phyloP scores from a whole-genome alignment of 345 rosid genomes.

The Salix udensis region DNA sequence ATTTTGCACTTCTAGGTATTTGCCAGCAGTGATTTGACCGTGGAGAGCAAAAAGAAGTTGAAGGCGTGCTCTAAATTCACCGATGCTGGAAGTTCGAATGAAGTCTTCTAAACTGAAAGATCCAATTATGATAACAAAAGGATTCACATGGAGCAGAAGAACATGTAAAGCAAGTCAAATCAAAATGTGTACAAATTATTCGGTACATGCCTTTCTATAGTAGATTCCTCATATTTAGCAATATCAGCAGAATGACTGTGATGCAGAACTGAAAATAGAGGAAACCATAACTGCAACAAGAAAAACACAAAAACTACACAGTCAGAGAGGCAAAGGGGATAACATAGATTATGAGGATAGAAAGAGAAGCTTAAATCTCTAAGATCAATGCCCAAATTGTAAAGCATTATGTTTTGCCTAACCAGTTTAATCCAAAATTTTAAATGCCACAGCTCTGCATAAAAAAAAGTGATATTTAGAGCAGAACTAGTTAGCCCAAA shows the following conservation, averaged over 20 bases:
- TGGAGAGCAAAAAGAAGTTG: conserved; percentile 79
- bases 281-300: conserved; percentile 91
- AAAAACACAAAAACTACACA: not conserved
- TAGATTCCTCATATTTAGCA: conserved; percentile 45
- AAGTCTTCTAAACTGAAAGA: conserved; percentile 80
- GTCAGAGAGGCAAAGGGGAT: not conserved
- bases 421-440: not conserved
- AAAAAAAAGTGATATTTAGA: no score
- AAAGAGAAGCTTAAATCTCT: not conserved
- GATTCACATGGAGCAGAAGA: not conserved
- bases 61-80: conserved; percentile 84
- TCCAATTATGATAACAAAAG: conserved; percentile 17
- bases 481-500: no score
- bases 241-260: conserved; percentile 37
- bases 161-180: not conserved
- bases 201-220: conserved; percentile 53
- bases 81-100: conserved; percentile 73
- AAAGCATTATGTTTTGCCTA: no score
- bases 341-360: not conserved
- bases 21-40: conserved; percentile 62
- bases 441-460: not conserved
- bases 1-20: conserved; percentile 35
- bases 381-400: not conserved
- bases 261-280: conserved; percentile 70
- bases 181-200: not conserved